A percentile compares a stretch with the other conserved stretches of the same genome.
Evolutionary conservation across 345 rosid genomes (phyloP).

Genomic region (Rubroshorea leprosula): DNA sequence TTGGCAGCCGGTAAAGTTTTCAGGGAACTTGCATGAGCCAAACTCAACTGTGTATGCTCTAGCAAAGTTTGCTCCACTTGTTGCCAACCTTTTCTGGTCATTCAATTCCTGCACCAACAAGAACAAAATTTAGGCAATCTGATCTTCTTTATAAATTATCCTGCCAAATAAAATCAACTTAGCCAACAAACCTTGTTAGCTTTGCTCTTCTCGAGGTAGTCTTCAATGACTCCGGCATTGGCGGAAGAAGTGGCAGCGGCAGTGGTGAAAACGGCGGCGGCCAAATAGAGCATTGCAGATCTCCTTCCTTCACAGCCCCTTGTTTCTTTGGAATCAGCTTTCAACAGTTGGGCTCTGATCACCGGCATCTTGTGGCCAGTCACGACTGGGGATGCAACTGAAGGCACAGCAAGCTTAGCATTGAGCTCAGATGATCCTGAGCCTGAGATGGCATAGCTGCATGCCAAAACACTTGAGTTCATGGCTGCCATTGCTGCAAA

Average conservation of each 20-base stretch:
- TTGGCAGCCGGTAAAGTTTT: slow-evolving; percentile 98
- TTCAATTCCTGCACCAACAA: slow-evolving; percentile 60
- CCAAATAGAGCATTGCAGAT: slow-evolving; percentile 59
- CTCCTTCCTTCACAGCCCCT: slow-evolving; percentile 53
- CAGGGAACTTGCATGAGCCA: slow-evolving; percentile 95
- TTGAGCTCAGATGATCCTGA: slow-evolving; percentile 54
- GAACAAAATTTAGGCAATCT: slow-evolving; percentile 24
- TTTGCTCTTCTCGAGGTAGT: slow-evolving; percentile 95
- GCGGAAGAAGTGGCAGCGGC: slow-evolving; percentile 59
- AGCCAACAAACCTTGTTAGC: slow-evolving; percentile 71
- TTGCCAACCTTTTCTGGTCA: slow-evolving; percentile 93
- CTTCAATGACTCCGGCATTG: slow-evolving; percentile 77
- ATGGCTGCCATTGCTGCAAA: slow-evolving; percentile 56
- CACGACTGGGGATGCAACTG: slow-evolving; percentile 34
- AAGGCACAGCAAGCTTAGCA: slow-evolving; percentile 43
- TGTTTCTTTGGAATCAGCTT: slow-evolving; percentile 26
- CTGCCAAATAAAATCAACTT: neutral
- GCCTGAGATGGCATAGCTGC: slow-evolving; percentile 67
- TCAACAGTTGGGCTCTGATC: slow-evolving; percentile 54
- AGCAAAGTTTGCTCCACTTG: slow-evolving; percentile 95
- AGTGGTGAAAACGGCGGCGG: slow-evolving; percentile 67
- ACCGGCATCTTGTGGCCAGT: slow-evolving; percentile 50
- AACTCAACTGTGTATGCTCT: slow-evolving; percentile 92
- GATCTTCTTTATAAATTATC: neutral
- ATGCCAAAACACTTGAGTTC: slow-evolving; percentile 79